phyloP scores from a whole-genome alignment of 2,329 filamentous ascomycete species.

The Colletotrichum plurivorum region DNA sequence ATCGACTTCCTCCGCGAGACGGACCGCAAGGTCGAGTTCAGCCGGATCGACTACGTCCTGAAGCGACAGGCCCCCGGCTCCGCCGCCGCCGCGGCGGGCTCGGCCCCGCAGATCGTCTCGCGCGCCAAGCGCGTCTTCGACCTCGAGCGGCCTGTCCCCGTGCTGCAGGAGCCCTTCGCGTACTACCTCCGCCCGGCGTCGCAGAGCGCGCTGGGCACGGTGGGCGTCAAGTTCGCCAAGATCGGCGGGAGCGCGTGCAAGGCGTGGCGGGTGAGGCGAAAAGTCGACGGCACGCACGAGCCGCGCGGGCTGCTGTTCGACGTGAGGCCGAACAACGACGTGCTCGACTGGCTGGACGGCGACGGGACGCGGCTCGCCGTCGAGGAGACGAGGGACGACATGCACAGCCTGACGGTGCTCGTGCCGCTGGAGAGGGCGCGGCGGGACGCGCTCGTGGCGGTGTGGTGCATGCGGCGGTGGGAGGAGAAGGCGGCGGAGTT shows the following conservation, averaged over 20 bases:
- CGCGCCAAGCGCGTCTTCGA: constrained; percentile 52
- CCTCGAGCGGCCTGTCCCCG: constrained; percentile 49
- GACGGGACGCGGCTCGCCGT: constrained; percentile 47
- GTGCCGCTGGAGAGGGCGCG: constrained; percentile 47
- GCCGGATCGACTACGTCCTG: constrained; percentile 49
- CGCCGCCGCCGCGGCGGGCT: constrained; percentile 2
- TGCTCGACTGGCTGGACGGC: constrained; percentile 51
- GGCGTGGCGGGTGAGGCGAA: constrained; percentile 40
- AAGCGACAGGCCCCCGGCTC: constrained; percentile 31
- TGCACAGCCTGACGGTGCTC: constrained; percentile 49
- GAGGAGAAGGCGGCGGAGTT: constrained; percentile 46
- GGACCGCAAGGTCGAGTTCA: constrained; percentile 49
- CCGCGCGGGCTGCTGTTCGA: constrained; percentile 47
- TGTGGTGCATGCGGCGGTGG: constrained; percentile 55
- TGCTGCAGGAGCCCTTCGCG: constrained; percentile 47
- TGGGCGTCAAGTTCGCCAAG: constrained; percentile 19
- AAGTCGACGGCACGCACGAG: constrained; percentile 41
- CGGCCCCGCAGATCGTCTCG: constrained; percentile 45
- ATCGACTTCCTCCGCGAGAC: constrained; percentile 50
- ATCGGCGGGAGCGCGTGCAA: constrained; percentile 33
- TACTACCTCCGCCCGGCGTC: constrained; percentile 45
- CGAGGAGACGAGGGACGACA: constrained; percentile 47
- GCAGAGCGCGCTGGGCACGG: constrained; percentile 14
- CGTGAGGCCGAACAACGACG: constrained; percentile 44
- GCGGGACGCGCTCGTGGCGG: constrained; percentile 52